Evolutionary conservation across 495 filamentous ascomycete genomes (phyloP).

Genomic region (Penicillium canescens): DNA sequence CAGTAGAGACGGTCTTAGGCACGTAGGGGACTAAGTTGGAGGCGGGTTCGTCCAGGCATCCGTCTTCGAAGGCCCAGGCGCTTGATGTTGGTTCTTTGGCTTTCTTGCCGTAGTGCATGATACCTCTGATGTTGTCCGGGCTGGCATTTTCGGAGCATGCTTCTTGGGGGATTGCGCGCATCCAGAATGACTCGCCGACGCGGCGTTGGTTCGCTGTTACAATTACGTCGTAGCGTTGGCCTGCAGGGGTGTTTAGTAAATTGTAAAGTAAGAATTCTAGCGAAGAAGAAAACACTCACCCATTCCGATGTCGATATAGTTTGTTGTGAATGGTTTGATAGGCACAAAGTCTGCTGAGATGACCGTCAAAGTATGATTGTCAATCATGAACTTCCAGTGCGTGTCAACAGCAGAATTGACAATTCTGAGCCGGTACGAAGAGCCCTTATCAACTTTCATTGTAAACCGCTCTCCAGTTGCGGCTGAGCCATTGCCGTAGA

Average conservation of each 20-base stretch:
- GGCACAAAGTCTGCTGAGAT: conserved; percentile 51
- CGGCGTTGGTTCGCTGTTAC: conserved; percentile 56
- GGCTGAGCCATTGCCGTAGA: conserved; percentile 29
- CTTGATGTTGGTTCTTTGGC: conserved; percentile 5
- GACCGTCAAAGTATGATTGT: conserved; percentile 47
- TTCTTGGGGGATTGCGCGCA: conserved; percentile 55
- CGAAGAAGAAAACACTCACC: conserved; percentile 38
- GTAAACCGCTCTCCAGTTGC: conserved; percentile 40
- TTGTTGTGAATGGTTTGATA: conserved; percentile 45
- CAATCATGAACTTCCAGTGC: conserved; percentile 50
- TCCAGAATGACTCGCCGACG: conserved; percentile 59
- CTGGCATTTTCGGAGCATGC: conserved; percentile 44
- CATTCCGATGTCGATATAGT: conserved; percentile 56
- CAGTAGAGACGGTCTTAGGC: conserved; percentile 9
- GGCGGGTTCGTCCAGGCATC: conserved; percentile 9
- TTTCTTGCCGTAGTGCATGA: conserved; percentile 55
- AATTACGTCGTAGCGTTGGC: conserved; percentile 70
- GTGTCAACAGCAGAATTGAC: conserved; percentile 49
- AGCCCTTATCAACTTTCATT: conserved; percentile 38
- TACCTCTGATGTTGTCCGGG: conserved; percentile 53
- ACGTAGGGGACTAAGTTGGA: conserved; percentile 13
- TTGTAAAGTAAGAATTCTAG: conserved; percentile 22
- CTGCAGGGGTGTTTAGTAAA: conserved; percentile 16
- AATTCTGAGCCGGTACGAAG: conserved; percentile 48
- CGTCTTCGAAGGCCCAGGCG: conserved; percentile 5